phyloP scores from a whole-genome alignment of 179 eudicot species.

The Amaranthus tricolor region DNA sequence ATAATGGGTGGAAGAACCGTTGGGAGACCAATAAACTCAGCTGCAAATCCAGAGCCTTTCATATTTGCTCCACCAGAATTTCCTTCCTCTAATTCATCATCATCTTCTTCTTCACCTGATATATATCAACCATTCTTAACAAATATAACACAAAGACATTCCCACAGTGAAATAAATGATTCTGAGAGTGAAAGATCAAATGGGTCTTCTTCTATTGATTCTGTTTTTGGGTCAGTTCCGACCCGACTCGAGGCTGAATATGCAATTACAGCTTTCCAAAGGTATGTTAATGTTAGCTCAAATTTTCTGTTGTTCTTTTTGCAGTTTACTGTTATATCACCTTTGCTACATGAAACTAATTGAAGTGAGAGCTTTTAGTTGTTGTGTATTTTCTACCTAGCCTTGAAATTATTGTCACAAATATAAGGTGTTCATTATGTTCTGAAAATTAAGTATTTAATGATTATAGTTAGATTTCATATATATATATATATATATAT shows the following conservation, averaged over 20 bases:
- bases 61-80: background rate
- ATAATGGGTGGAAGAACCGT: conserved; percentile 16
- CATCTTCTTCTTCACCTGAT: background rate
- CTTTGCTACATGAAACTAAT: no score
- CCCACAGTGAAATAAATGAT: background rate
- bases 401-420: no score
- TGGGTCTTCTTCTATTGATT: conserved; percentile 17
- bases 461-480: no score
- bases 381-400: no score
- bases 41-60: conserved; percentile 8
- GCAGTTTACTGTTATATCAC: no score
- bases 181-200: background rate
- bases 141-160: background rate
- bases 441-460: no score
- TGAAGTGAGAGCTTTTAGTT: no score
- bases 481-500: no score
- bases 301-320: no score
- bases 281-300: conserved; percentile 13
- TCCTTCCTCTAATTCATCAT: background rate
- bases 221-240: conserved; percentile 35
- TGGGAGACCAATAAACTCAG: conserved; percentile 3
- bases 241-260: conserved; percentile 34
- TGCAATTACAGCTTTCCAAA: conserved; percentile 40
- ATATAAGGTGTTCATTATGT: no score
- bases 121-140: background rate